Conservation (phyloP, 129 eudicot genomes). For the Lactuca saligna region DNA sequence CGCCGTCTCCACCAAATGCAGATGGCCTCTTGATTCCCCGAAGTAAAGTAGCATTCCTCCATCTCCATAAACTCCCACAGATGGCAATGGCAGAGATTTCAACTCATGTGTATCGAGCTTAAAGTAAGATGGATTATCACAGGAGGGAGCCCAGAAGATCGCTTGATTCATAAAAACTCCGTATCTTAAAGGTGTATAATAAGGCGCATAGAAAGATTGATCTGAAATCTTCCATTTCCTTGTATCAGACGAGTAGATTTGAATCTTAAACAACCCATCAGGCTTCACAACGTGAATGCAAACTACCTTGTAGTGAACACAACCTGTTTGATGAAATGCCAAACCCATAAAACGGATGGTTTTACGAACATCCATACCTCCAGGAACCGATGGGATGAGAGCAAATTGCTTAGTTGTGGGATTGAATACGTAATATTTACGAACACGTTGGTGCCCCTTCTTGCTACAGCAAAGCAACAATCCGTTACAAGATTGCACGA, state of each 20-base stretch:
- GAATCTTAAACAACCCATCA: conserved; percentile 13
- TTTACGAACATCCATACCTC: conserved; percentile 16
- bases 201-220: conserved; percentile 12
- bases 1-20: conserved; percentile 29
- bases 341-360: conserved; percentile 14
- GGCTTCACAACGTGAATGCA: background rate
- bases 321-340: conserved; percentile 22
- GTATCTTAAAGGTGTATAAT: background rate
- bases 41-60: conserved; percentile 21
- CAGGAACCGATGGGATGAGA: conserved; percentile 19
- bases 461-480: conserved; percentile 15
- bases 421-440: conserved; percentile 15
- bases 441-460: background rate
- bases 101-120: conserved; percentile 26
- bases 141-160: conserved; percentile 28
- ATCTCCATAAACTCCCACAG: background rate
- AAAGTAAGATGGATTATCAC: conserved; percentile 6
- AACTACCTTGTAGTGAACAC: conserved; percentile 7
- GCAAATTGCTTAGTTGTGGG: conserved; percentile 16
- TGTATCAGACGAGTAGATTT: conserved; percentile 36
- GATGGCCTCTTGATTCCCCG: conserved; percentile 45
- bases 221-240: conserved; percentile 29
- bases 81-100: conserved; percentile 20
- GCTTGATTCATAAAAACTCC: conserved; percentile 35
- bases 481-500: conserved; percentile 24